Conservation (phyloP, 2,329 filamentous ascomycete genomes). For the Fusarium compactum region DNA sequence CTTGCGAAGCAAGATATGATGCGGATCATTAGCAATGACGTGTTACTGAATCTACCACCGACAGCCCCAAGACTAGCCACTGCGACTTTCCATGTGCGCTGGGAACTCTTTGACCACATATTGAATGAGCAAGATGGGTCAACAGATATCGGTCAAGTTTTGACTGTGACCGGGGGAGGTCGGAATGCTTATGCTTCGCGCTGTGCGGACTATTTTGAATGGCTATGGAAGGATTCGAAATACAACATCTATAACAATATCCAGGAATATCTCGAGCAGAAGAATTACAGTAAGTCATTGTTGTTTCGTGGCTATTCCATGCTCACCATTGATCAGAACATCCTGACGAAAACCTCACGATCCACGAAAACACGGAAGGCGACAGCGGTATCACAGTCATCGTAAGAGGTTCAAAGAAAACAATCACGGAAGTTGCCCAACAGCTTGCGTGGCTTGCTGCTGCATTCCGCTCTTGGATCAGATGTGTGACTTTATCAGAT, state of each 20-base stretch:
- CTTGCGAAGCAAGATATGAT: neutral
- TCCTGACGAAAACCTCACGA: neutral
- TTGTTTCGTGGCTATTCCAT: neutral
- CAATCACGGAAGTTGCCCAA: neutral
- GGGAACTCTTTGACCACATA: neutral
- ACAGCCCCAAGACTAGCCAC: fast-evolving
- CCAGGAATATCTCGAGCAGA: neutral
- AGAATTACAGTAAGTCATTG: neutral
- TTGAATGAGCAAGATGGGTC: neutral
- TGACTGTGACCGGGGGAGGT: neutral
- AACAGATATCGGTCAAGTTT: neutral
- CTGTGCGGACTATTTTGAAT: neutral
- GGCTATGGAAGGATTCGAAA: neutral
- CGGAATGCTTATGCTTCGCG: neutral
- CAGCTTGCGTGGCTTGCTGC: neutral
- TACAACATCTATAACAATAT: neutral
- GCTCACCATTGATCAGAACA: neutral
- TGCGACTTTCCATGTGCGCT: neutral
- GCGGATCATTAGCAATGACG: neutral
- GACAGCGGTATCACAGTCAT: neutral
- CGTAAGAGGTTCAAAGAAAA: neutral
- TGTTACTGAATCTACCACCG: neutral
- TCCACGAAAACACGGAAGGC: neutral
- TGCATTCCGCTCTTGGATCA: neutral
- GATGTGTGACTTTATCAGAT: neutral